phyloP scores from a whole-genome alignment of 148 eudicot genomes.

The Rhododendron mucronatum region DNA sequence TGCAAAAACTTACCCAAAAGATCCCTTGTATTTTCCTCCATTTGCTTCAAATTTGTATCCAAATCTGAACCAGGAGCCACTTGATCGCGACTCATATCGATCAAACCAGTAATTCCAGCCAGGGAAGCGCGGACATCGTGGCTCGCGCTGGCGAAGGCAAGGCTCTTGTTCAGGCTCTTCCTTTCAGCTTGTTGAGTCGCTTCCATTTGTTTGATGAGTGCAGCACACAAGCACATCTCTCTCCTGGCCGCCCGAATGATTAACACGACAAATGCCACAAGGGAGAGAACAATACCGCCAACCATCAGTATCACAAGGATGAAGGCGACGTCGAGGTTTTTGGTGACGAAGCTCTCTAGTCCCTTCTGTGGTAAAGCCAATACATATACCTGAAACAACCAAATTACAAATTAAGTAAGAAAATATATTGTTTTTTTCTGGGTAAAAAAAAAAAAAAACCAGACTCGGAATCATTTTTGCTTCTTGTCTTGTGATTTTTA shows the following conservation, averaged over 20 bases:
- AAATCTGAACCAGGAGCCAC: conserved; percentile 44
- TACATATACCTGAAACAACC: conserved; percentile 37
- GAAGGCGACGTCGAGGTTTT: conserved; percentile 20
- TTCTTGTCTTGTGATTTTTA: too few relatives aligned
- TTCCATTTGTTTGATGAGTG: conserved; percentile 58
- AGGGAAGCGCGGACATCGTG: conserved; percentile 71
- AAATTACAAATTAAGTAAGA: not conserved
- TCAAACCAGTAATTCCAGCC: conserved; percentile 55
- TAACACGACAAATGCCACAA: conserved; percentile 23
- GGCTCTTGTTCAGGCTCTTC: conserved; percentile 55
- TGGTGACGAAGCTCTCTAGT: conserved; percentile 18
- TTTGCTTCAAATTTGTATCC: conserved; percentile 37
- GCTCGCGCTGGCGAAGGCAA: conserved; percentile 63
- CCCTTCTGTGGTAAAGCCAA: conserved; percentile 34
- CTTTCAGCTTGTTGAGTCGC: conserved; percentile 64
- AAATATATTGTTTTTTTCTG: too few relatives aligned
- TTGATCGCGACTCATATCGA: conserved; percentile 26
- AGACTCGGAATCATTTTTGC: too few relatives aligned
- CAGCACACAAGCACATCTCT: conserved; percentile 43
- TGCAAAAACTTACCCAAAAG: conserved; percentile 46
- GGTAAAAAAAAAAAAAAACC: too few relatives aligned
- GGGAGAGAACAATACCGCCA: conserved; percentile 14
- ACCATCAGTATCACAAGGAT: conserved; percentile 27
- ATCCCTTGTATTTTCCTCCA: conserved; percentile 43
- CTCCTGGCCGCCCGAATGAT: conserved; percentile 26